Percentiles rank a stretch among this genome's conserved stretches.
Evolutionary conservation across 345 rosid species (phyloP).

Genomic region (sweet orange (Citrus sinensis)): DVS_A1.0 CM039161.1:3114001-3114500

Average conservation of each 20-base stretch:
- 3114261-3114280: conserved; percentile 41
- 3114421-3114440: background rate
- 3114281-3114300: conserved; percentile 84
- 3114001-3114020: background rate
- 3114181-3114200: background rate
- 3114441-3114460: background rate
- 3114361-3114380: background rate
- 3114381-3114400: background rate
- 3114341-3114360: conserved; percentile 37
- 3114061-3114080: conserved; percentile 27
- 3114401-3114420: background rate
- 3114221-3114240: background rate
- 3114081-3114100: conserved; percentile 59
- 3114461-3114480: background rate
- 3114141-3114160: conserved; percentile 81
- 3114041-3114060: conserved; percentile 1
- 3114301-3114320: conserved; percentile 65
- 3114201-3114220: background rate
- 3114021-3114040: background rate
- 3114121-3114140: conserved; percentile 77
- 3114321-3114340: conserved; percentile 63
- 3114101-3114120: conserved; percentile 72
- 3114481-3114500: conserved; percentile 45
- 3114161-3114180: conserved; percentile 69
- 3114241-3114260: background rate